Base-by-base conservation (phyloP, 176 grass and related monocot genomes). In the Musa schizocarpa region DNA sequence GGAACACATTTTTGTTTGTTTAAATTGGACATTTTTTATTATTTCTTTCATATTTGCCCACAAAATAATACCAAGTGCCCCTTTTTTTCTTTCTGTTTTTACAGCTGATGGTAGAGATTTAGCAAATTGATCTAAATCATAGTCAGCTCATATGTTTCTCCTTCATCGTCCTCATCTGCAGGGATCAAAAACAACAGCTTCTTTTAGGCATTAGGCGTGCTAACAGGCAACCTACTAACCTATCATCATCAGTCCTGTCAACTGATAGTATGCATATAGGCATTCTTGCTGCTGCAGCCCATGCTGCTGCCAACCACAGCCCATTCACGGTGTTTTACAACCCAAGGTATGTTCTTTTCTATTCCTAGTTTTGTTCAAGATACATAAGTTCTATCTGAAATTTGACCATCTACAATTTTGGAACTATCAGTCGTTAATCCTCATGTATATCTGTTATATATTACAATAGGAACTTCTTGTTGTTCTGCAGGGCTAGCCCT, bases 201-300 rank as follows among this genome's bases (percentile, higher is more conserved):
- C 86, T 99, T 76, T 76, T 99, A 19, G 96, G 96, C 87, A 89
- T 92, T 71, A 95, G 88, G 74, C 82, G 87, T 52, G 91, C 96
- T 58, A 99, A 79, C 82, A 76, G 96, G 62, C 96, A 99, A 74
- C 88, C 91, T 9, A 92, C 88, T 43, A 95, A 95, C 78, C 92
- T 92, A 84, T 92, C 91, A 8, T 99, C 96, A 68, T 99, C 96
- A 13, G 96, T 99, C 49, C 86, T 99, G 34, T 92, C 96, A 81
- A 99, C 91, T 9, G 91, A 99, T 85, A 99, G 96, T 75, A 99
- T 99, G 96, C 96, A 99, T 84, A 99, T 99, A 72, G 96, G 96
- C 27, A 92, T 99, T 73, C 91, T 99, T 51, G 96, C 96, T 52
- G 96, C 96, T 64, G 96, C 96, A n/a, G 96, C 96, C 56, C 96